phyloP scores from a whole-genome alignment of 1,139 yeast genomes.

The Hanseniaspora uvarum region DNA sequence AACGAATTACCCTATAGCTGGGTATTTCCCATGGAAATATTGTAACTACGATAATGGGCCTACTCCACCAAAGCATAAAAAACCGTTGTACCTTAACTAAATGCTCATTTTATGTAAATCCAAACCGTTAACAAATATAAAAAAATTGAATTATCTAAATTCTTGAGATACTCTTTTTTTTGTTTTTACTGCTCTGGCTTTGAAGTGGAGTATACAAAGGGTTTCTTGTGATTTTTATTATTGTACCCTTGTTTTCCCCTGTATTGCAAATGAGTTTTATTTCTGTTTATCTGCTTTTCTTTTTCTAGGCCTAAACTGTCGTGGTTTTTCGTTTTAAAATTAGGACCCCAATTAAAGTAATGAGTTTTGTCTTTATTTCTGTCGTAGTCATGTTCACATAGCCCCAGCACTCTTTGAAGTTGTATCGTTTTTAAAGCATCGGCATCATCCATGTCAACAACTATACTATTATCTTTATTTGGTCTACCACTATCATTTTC shows the following conservation, averaged over 20 bases:
- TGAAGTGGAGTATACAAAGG: neutral
- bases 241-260: neutral
- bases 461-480: neutral
- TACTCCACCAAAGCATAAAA: too few relatives aligned
- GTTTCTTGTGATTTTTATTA: neutral
- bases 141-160: too few relatives aligned
- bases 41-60: too few relatives aligned
- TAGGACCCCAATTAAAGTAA: constrained; percentile 12
- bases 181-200: neutral
- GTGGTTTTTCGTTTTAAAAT: constrained; percentile 14
- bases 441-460: neutral
- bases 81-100: too few relatives aligned
- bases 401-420: constrained; percentile 9
- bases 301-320: constrained; percentile 10
- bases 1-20: too few relatives aligned
- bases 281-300: neutral
- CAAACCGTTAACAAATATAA: too few relatives aligned
- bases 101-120: too few relatives aligned
- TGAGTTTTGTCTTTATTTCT: constrained; percentile 8
- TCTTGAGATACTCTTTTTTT: too few relatives aligned
- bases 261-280: neutral
- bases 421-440: constrained; percentile 4
- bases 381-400: constrained; percentile 8
- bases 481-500: neutral
- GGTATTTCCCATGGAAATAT: too few relatives aligned